A percentile compares a stretch with the other conserved stretches of the same genome.
Evolutionary conservation across 176 grass and related monocot genomes (phyloP).

Genomic region (Lolium rigidum): DNA sequence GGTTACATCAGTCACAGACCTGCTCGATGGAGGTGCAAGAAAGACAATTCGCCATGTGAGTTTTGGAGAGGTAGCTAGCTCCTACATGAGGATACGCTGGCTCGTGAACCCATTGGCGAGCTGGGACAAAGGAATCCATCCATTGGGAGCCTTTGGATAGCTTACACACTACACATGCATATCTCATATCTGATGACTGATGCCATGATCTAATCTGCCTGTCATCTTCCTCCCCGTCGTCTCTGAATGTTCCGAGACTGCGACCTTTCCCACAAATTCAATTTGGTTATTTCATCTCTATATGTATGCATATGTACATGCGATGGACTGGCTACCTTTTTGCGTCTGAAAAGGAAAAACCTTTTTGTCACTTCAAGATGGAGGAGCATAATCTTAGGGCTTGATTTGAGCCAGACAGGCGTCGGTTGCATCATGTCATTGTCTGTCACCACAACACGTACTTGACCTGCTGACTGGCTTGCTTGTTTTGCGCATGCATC

Average conservation of each 20-base stretch:
- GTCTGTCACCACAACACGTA: slow-evolving; percentile 20
- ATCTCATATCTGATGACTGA: background rate
- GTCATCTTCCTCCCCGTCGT: slow-evolving; percentile 17
- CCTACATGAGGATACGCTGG: background rate
- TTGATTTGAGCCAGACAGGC: slow-evolving; percentile 11
- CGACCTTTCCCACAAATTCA: background rate
- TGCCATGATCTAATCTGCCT: slow-evolving; percentile 19
- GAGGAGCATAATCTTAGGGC: background rate
- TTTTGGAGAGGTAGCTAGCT: background rate
- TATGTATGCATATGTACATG: background rate
- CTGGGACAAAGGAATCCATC: slow-evolving; percentile 19
- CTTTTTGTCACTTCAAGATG: background rate
- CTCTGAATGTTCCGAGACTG: slow-evolving; percentile 25
- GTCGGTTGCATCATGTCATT: background rate
- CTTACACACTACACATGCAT: background rate
- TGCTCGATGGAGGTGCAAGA: slow-evolving; percentile 18
- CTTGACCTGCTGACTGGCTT: slow-evolving; percentile 16
- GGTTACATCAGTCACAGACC: background rate
- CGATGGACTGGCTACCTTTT: background rate
- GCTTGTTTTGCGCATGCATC: background rate
- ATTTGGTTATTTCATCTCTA: background rate
- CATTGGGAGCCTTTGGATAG: slow-evolving; percentile 36
- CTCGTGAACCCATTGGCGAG: slow-evolving; percentile 45
- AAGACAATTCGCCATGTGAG: slow-evolving; percentile 32
- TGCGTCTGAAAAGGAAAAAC: slow-evolving; percentile 26